Percentiles rank a stretch among this genome's conserved stretches.
These are phyloP conservation scores for Lathyrus tuberosus DNA, from an alignment of 306 rosid species.

Conservation along the genomic window DNA sequence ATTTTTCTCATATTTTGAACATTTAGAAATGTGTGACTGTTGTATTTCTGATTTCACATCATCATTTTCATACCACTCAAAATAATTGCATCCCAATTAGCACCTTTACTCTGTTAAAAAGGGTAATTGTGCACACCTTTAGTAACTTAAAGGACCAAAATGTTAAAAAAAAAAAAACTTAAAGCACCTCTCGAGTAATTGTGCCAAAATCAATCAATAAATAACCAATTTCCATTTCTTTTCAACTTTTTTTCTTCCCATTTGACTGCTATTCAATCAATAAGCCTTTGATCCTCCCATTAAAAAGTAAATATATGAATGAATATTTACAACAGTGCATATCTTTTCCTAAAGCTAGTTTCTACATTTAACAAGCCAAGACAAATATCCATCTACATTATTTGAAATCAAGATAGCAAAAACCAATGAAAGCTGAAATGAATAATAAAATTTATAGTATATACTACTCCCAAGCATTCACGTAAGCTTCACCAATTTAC, in stretches of 20 bases:
- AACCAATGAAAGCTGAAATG: background rate
- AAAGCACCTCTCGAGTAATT: too few relatives aligned
- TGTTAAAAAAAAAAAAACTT: background rate
- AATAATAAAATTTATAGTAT: background rate
- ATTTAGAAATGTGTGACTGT: too few relatives aligned
- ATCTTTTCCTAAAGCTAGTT: conserved; percentile 31
- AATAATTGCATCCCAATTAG: too few relatives aligned
- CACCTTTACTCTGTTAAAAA: too few relatives aligned
- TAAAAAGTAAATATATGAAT: conserved; percentile 1
- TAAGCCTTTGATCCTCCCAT: conserved; percentile 41
- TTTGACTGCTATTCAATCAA: conserved; percentile 39
- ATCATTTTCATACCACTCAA: too few relatives aligned
- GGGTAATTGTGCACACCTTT: too few relatives aligned
- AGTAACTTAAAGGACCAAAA: too few relatives aligned
- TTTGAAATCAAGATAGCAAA: background rate
- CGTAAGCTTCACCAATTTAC: conserved; percentile 34
- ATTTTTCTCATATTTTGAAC: too few relatives aligned
- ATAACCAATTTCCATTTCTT: conserved; percentile 49
- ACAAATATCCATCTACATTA: conserved; percentile 10
- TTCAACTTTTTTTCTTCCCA: conserved; percentile 9
- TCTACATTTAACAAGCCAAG: background rate
- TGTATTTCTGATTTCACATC: too few relatives aligned
- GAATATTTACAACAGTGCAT: background rate
- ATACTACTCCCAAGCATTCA: conserved; percentile 3
- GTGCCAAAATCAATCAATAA: conserved; percentile 36